Conservation (phyloP, 2,329 filamentous ascomycete species). For the Trichoderma sp. region DNA sequence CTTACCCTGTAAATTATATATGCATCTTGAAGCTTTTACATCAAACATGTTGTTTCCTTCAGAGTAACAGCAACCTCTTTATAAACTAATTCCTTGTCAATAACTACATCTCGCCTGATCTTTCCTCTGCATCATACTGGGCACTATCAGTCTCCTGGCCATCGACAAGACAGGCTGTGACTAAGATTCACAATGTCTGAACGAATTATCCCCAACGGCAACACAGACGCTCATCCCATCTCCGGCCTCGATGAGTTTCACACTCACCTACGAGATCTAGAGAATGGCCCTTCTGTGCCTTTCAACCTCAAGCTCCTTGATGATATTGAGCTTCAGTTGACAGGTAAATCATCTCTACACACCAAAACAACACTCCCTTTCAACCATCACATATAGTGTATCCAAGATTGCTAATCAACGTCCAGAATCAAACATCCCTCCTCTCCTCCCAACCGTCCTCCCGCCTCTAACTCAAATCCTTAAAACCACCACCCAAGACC, state of each 20-base stretch:
- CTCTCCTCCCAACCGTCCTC: slow-evolving; percentile 53
- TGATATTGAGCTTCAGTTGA: slow-evolving; percentile 58
- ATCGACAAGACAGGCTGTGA: neutral
- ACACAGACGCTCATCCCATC: slow-evolving; percentile 46
- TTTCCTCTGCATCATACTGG: neutral
- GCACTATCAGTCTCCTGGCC: no score
- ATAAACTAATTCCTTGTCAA: neutral
- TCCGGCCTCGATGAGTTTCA: slow-evolving; percentile 54
- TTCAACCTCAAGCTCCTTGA: slow-evolving; percentile 55
- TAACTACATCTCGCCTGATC: neutral
- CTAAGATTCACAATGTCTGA: slow-evolving; percentile 28
- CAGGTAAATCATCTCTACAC: slow-evolving; percentile 36
- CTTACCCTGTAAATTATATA: neutral
- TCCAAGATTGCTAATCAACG: neutral
- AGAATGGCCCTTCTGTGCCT: slow-evolving; percentile 41
- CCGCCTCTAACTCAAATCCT: slow-evolving; percentile 54
- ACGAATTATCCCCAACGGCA: slow-evolving; percentile 38
- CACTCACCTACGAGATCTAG: slow-evolving; percentile 52
- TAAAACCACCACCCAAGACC: slow-evolving; percentile 50
- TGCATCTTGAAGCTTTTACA: neutral
- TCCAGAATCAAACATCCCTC: slow-evolving; percentile 50
- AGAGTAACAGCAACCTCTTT: no score
- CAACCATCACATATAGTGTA: neutral
- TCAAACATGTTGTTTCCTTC: neutral
- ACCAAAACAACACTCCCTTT: neutral